These are phyloP conservation scores for Taphrina sp. DNA, from an alignment of 1,139 yeast species.

Conservation along the genomic window DNA sequence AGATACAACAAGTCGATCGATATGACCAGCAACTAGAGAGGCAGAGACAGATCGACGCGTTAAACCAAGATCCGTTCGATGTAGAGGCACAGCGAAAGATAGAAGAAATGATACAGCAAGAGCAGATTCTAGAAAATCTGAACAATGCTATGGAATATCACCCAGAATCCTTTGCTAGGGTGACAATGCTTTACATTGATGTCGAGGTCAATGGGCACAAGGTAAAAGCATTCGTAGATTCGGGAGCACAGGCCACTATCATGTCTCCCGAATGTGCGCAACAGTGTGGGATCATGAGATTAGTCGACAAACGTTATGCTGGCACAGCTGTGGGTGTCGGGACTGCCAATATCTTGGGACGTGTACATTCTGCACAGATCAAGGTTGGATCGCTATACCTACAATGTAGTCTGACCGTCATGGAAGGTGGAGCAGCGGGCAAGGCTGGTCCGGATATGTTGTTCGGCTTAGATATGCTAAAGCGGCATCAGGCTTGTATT, in stretches of 20 bases:
- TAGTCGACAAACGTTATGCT: constrained; percentile 75
- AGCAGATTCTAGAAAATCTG: constrained; percentile 74
- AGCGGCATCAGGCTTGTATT: constrained; percentile 78
- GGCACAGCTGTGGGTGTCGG: constrained; percentile 95
- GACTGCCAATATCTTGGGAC: constrained; percentile 69
- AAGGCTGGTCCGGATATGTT: constrained; percentile 55
- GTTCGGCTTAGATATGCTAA: constrained; percentile 63
- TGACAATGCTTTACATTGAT: constrained; percentile 78
- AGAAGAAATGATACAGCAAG: constrained; percentile 60
- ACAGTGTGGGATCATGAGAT: constrained; percentile 62
- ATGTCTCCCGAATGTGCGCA: constrained; percentile 76
- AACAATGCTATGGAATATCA: constrained; percentile 77
- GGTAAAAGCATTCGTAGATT: constrained; percentile 90
- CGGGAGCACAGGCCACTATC: constrained; percentile 92
- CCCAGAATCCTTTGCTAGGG: constrained; percentile 81
- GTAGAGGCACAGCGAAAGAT: constrained; percentile 70
- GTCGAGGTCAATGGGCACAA: constrained; percentile 74
- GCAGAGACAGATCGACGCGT: constrained; percentile 33
- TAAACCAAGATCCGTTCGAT: constrained; percentile 66
- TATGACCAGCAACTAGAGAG: constrained; percentile 25
- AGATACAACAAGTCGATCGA: constrained; percentile 17
- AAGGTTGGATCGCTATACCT: constrained; percentile 64
- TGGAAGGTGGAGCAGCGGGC: constrained; percentile 50
- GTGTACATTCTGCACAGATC: constrained; percentile 85
- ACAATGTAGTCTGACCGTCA: constrained; percentile 79